Evolutionary conservation across 352 stramenopile species (phyloP).

Genomic region (Phytophthora rubi): DNA sequence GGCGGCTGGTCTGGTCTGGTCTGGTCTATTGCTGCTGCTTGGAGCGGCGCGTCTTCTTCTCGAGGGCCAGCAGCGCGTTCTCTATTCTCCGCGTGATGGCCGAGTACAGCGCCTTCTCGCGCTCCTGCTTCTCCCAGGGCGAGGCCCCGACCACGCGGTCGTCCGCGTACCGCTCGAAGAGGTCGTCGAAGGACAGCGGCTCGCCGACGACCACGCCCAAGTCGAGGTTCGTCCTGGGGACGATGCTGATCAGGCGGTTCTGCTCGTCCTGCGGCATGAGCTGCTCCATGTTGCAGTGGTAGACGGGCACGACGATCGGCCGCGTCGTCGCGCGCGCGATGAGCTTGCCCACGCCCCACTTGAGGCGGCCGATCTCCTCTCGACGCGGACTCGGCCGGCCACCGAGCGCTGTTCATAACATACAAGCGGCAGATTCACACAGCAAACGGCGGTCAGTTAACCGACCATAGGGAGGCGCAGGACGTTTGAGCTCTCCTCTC

Average conservation of each 20-base stretch:
- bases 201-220: slow-evolving; percentile 71
- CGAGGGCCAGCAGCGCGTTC: slow-evolving; percentile 68
- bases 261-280: slow-evolving; percentile 85
- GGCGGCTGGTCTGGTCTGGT: not conserved
- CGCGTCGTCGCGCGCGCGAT: slow-evolving; percentile 74
- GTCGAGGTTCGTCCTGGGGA: slow-evolving; percentile 60
- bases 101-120: slow-evolving; percentile 80
- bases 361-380: slow-evolving; percentile 83
- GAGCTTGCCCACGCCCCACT: slow-evolving; percentile 89
- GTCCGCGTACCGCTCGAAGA: slow-evolving; percentile 68
- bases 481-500: not conserved
- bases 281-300: slow-evolving; percentile 89
- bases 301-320: slow-evolving; percentile 85
- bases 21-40: slow-evolving; percentile 28
- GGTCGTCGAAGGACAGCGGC: slow-evolving; percentile 83
- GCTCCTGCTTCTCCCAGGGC: slow-evolving; percentile 67
- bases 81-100: slow-evolving; percentile 89
- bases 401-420: slow-evolving; percentile 53
- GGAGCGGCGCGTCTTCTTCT: slow-evolving; percentile 34
- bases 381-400: slow-evolving; percentile 62
- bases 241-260: slow-evolving; percentile 71
- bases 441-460: not conserved
- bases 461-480: not conserved
- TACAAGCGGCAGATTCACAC: not conserved
- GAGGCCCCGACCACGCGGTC: slow-evolving; percentile 52